A percentile compares a stretch with the other conserved stretches of the same genome.
These are phyloP conservation scores for Hondaea fermentalgiana DNA, from an alignment of 108 stramenopile genomes.

Conservation along the genomic window DNA sequence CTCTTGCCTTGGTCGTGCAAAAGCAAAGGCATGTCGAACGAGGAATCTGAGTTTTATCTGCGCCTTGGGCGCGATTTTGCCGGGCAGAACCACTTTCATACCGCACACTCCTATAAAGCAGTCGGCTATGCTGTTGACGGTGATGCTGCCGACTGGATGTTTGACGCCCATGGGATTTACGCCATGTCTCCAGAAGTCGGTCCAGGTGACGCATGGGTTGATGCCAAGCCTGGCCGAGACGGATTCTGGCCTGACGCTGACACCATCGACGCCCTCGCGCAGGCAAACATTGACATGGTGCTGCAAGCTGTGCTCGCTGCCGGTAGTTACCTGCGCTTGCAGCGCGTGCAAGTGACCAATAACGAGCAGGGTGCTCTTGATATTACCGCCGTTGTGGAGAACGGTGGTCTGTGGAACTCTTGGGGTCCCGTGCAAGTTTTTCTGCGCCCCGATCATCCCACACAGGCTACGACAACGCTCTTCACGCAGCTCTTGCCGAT, in stretches of 20 bases:
- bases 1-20: slow-evolving; percentile 13
- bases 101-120: not conserved
- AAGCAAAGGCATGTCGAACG: not conserved
- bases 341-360: no score
- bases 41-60: not conserved
- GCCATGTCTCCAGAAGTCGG: slow-evolving; percentile 23
- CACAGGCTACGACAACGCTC: no score
- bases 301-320: not conserved
- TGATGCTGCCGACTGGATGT: slow-evolving; percentile 26
- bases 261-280: not conserved
- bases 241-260: not conserved
- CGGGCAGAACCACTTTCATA: not conserved
- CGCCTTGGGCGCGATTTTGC: not conserved
- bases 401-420: not conserved
- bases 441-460: not conserved
- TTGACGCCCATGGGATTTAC: not conserved
- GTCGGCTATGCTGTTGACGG: slow-evolving; percentile 3
- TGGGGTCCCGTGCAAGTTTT: not conserved
- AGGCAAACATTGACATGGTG: not conserved
- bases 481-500: no score
- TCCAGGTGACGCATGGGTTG: not conserved
- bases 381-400: not conserved
- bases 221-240: not conserved
- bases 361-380: not conserved
- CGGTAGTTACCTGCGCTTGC: not conserved